Evolutionary conservation across 441 rosid species (phyloP), one percentile per base, ranked within the genome.

Genomic region (Brassica hybrid): DNA sequence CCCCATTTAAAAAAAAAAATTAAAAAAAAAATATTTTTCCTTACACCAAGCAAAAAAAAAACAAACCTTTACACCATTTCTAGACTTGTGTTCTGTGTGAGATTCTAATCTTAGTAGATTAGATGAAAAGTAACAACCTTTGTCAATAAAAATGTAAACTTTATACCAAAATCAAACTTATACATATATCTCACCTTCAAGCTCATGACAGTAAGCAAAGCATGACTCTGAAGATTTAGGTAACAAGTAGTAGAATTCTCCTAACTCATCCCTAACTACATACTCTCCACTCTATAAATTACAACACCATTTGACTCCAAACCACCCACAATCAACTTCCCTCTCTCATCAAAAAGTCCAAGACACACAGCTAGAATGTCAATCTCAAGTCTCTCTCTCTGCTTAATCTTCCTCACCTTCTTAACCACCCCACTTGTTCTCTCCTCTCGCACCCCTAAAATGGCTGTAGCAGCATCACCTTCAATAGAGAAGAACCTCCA

Each of bases 221-320:
- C 77, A 36, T 78, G 74, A 67, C 11, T 73, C 18, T 73, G 25
- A 11, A 30, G 8, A 38, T 27, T 43, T 79, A 74, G 82, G 76
- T 74, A 23, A 34, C 76, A 79, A n/a, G n/a, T n/a, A 74, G 82
- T 79, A 79, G 82, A 70, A 61, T 2, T 36, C 76, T 73, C 36
- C 65, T 19, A n/a, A 54, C 45, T 34, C 70, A 11, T 52, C 14
- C 12, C 65, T 23, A 18, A 14, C 56, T 38, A n/a, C 0, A 62
- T 6, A n/a, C 10, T 56, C 56, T n/a, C 57, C 16, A 69, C 72
- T 14, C 72, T 74, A 79, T 74, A 79, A 63, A 13, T 58, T 23
- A 62, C 64, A 52, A 38, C 81, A 50, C 54, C 70, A 62, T 52
- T 62, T 69, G n/a, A 79, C 10, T 64, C 72, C 64, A 65, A 70